These are phyloP conservation scores for Coprinopsis strossmayeri DNA, from an alignment of 768 basidiomycete genomes.

Conservation along the genomic window DNA sequence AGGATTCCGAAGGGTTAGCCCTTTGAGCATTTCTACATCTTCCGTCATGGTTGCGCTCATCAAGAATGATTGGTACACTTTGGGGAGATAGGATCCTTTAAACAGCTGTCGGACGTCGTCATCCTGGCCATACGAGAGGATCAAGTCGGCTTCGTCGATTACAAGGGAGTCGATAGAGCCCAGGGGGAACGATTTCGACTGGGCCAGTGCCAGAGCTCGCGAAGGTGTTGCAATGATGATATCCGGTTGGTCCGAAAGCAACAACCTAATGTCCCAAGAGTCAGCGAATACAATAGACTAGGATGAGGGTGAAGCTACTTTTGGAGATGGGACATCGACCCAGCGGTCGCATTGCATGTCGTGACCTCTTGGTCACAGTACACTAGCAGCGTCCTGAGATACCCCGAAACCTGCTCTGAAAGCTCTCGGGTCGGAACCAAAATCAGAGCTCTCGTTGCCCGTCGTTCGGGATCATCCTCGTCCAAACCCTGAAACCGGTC, in stretches of 20 bases:
- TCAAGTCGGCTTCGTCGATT: conserved; percentile 96
- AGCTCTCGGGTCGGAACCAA: conserved; percentile 91
- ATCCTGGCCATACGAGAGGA: conserved; percentile 94
- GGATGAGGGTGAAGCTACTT: conserved; percentile 36
- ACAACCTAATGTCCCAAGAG: conserved; percentile 18
- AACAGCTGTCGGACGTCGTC: conserved; percentile 76
- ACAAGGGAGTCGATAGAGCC: conserved; percentile 75
- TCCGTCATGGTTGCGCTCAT: conserved; percentile 99
- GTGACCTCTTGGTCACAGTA: conserved; percentile 79
- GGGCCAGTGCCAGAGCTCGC: conserved; percentile 26
- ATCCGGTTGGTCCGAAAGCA: conserved; percentile 35
- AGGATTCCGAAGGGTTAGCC: conserved; percentile 79
- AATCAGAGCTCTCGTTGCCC: conserved; percentile 67
- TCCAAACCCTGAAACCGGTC: conserved; percentile 28
- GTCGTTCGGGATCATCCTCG: conserved; percentile 33
- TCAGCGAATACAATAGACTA: neutral
- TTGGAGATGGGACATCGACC: conserved; percentile 64
- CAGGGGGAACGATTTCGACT: conserved; percentile 48
- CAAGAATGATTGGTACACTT: conserved; percentile 84
- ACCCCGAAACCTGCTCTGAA: conserved; percentile 79
- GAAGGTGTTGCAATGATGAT: conserved; percentile 35
- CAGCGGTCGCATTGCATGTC: conserved; percentile 71
- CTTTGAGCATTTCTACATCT: conserved; percentile 89
- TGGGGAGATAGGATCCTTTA: conserved; percentile 64
- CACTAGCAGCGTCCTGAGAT: conserved; percentile 53